Percentiles rank a stretch among this genome's conserved stretches.
Evolutionary conservation across 1,284 basidiomycete species (phyloP).

Genomic region (Somion occarium): DNA sequence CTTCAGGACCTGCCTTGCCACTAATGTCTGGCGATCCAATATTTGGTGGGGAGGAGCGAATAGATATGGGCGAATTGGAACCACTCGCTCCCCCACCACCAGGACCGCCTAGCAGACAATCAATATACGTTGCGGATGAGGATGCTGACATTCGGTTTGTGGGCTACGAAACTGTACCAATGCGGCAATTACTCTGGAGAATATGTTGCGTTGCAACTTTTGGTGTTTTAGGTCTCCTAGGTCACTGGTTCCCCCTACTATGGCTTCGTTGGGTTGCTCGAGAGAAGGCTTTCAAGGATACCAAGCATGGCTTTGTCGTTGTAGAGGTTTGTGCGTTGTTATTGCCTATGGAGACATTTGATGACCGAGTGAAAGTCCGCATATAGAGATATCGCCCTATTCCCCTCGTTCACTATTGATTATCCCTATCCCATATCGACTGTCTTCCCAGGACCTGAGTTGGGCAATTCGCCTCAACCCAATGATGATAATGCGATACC

Average conservation of each 20-base stretch:
- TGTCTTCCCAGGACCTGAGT: slow-evolving; percentile 48
- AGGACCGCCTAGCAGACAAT: slow-evolving; percentile 81
- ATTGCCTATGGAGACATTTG: slow-evolving; percentile 5
- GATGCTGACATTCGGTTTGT: slow-evolving; percentile 87
- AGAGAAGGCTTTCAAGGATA: slow-evolving; percentile 80
- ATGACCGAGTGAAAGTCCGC: slow-evolving; percentile 53
- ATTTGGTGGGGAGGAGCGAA: slow-evolving; percentile 75
- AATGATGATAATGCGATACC: slow-evolving; percentile 33
- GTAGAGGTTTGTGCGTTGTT: slow-evolving; percentile 69
- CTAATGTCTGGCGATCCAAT: slow-evolving; percentile 69
- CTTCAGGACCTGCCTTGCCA: slow-evolving; percentile 55
- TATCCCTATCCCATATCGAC: slow-evolving; percentile 80
- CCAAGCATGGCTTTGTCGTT: slow-evolving; percentile 72
- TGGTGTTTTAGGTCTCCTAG: slow-evolving; percentile 79
- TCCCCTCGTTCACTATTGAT: slow-evolving; percentile 60
- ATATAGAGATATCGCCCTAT: slow-evolving; percentile 76
- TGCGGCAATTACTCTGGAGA: slow-evolving; percentile 73
- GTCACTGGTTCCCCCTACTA: slow-evolving; percentile 89
- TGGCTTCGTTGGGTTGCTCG: slow-evolving; percentile 88
- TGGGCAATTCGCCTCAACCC: slow-evolving; percentile 18
- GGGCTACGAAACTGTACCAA: slow-evolving; percentile 74
- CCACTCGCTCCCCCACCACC: slow-evolving; percentile 60
- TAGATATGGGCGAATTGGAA: slow-evolving; percentile 71
- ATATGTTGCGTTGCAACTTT: slow-evolving; percentile 65
- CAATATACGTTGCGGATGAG: slow-evolving; percentile 87